Percentiles rank a stretch among this genome's conserved stretches.
Evolutionary conservation across 768 basidiomycete species (phyloP).

Genomic region (Leccinum ochraceum): DNA sequence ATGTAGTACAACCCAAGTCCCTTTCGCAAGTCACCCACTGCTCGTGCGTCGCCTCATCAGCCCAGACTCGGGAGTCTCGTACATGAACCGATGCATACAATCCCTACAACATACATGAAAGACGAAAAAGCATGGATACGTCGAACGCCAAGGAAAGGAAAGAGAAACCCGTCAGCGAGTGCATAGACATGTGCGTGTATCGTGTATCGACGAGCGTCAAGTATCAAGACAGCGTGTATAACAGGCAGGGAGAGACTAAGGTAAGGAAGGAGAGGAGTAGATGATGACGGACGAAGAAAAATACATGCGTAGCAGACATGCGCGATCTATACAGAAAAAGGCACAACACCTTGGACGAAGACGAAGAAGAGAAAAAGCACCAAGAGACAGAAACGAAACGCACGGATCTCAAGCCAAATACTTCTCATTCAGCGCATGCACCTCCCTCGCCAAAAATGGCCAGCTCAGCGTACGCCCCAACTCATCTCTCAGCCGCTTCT

Average conservation of each 20-base stretch:
- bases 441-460: constrained; percentile 84
- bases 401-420: constrained; percentile 49
- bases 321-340: background rate
- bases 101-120: background rate
- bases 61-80: too few relatives aligned
- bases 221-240: background rate
- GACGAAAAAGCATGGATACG: background rate
- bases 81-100: background rate
- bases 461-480: constrained; percentile 72
- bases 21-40: too few relatives aligned
- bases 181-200: background rate
- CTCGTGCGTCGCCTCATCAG: too few relatives aligned
- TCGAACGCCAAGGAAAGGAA: background rate
- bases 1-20: too few relatives aligned
- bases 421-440: constrained; percentile 84
- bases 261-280: background rate
- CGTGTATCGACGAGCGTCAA: background rate
- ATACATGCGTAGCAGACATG: too few relatives aligned
- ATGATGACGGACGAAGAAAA: background rate
- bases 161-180: background rate
- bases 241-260: background rate
- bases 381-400: background rate
- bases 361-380: background rate
- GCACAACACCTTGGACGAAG: background rate
- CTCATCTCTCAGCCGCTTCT: constrained; percentile 52